Evolutionary conservation across 345 rosid genomes (phyloP).

Genomic region (Carallia pectinifolia): DNA sequence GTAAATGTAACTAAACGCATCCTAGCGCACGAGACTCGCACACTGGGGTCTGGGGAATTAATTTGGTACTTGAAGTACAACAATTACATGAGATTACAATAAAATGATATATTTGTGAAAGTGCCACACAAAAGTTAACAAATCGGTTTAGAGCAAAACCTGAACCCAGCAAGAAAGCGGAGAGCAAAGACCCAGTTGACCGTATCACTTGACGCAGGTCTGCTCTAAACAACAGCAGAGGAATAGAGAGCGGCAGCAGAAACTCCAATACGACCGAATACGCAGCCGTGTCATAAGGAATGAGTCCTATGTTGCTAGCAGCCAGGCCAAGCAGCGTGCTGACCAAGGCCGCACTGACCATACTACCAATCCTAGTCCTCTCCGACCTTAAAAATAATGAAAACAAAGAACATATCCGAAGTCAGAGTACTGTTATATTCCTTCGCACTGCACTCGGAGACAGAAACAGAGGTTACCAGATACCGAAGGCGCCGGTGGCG

Average conservation of each 20-base stretch:
- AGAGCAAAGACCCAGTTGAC: conserved; percentile 65
- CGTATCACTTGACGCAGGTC: conserved; percentile 58
- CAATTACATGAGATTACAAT: too few relatives aligned
- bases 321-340: conserved; percentile 85
- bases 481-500: conserved; percentile 80
- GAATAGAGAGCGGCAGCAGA: conserved; percentile 64
- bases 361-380: conserved; percentile 71
- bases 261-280: conserved; percentile 58
- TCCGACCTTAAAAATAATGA: conserved; percentile 53
- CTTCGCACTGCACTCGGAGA: not conserved
- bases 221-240: conserved; percentile 76
- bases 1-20: too few relatives aligned
- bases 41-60: too few relatives aligned
- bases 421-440: too few relatives aligned
- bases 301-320: conserved; percentile 63
- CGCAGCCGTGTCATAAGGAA: conserved; percentile 58
- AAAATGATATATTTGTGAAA: too few relatives aligned
- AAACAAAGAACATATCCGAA: too few relatives aligned
- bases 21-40: too few relatives aligned
- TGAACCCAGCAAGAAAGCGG: conserved; percentile 78
- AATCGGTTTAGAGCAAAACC: conserved; percentile 27
- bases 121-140: too few relatives aligned
- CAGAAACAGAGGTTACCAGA: conserved; percentile 44
- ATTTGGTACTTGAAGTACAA: too few relatives aligned
- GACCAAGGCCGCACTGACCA: conserved; percentile 71